Evolutionary conservation across 345 rosid genomes (phyloP).

Genomic region (Gossypioides kirkii): DNA sequence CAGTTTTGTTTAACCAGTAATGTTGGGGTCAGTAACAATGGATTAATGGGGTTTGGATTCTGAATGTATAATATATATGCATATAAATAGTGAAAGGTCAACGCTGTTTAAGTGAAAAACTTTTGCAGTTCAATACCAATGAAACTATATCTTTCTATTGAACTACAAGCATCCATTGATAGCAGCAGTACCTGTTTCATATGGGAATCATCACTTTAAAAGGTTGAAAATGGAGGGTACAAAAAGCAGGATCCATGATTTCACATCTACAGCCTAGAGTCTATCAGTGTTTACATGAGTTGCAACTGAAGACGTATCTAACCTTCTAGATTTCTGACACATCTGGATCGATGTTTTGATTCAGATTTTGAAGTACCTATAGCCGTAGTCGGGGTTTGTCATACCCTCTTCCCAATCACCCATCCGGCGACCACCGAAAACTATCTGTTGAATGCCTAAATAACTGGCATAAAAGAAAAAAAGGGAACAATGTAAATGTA

Average conservation of each 20-base stretch:
- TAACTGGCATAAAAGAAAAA: constrained; percentile 40
- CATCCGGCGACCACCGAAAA: constrained; percentile 72
- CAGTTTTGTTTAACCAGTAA: neutral
- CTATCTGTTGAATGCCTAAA: constrained; percentile 75
- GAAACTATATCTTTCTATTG: neutral
- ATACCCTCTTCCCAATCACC: constrained; percentile 98
- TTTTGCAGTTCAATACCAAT: neutral
- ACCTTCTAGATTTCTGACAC: neutral
- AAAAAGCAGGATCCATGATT: neutral
- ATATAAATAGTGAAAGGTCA: neutral
- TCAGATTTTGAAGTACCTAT: constrained; percentile 77
- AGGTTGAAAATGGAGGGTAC: neutral
- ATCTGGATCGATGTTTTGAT: neutral
- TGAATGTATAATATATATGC: too few species aligned
- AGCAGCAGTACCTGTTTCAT: neutral
- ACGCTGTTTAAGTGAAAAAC: neutral
- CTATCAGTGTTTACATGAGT: neutral
- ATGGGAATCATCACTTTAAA: neutral
- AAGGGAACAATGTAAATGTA: neutral
- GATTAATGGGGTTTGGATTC: neutral
- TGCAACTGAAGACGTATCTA: neutral
- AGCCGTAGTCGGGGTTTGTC: constrained; percentile 70
- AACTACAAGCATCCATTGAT: constrained; percentile 1
- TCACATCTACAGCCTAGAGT: neutral
- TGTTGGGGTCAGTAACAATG: neutral